Conservation (phyloP, 805 yeast genomes). For the Pachysolen tannophilus region DNA sequence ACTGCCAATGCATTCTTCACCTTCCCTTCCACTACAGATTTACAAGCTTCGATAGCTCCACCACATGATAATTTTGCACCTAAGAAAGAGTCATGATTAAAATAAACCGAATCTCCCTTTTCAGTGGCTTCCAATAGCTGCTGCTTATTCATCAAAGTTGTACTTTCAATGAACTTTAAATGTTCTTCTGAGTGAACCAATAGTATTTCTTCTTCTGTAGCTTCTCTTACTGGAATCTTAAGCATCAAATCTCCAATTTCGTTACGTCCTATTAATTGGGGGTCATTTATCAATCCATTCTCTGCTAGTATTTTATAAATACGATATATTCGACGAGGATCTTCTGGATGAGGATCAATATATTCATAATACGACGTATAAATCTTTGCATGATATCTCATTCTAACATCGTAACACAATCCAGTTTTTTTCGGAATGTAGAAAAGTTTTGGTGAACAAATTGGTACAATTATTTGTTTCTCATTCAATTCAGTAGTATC, state of each 20-base stretch:
- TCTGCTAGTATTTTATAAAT: conserved; percentile 91
- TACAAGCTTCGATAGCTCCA: conserved; percentile 94
- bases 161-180: conserved; percentile 63
- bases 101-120: conserved; percentile 88
- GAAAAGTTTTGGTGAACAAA: conserved; percentile 55
- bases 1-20: conserved; percentile 92
- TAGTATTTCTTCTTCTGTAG: conserved; percentile 75
- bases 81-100: conserved; percentile 79
- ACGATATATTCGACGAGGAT: conserved; percentile 91
- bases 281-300: conserved; percentile 81
- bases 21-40: conserved; percentile 86
- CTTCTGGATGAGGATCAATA: conserved; percentile 98
- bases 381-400: conserved; percentile 95
- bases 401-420: conserved; percentile 89
- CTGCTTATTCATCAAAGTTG: conserved; percentile 72
- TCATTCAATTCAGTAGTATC: conserved; percentile 24
- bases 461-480: conserved; percentile 43
- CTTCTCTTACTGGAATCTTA: conserved; percentile 87
- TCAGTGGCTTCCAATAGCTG: conserved; percentile 77
- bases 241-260: conserved; percentile 82
- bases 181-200: conserved; percentile 82
- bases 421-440: conserved; percentile 84
- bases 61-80: conserved; percentile 94
- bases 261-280: conserved; percentile 59
- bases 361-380: conserved; percentile 89